Base-by-base conservation (phyloP, 1,284 basidiomycete genomes). In the Apiotrichum veenhuisii region DNA sequence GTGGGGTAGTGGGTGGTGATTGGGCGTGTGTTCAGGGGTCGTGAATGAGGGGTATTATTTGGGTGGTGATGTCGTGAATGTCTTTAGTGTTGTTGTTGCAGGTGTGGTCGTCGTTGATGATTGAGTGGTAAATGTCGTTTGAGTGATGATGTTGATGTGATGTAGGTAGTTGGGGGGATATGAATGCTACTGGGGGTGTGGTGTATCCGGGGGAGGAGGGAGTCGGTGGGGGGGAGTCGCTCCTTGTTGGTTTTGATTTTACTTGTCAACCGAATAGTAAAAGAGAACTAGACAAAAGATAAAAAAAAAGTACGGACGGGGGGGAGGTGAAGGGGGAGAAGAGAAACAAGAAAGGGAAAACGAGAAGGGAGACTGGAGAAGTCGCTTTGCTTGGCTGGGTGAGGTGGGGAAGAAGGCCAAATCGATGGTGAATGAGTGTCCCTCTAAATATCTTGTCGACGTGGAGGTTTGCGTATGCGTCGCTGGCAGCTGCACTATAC, bases 11-110 rank as follows among this genome's bases (percentile, higher is more conserved):
- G 22, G 18, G 23, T 12, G 20, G 50, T 36, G 20, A 18, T 33
- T 11, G 27, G 40, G 38, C 30, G 27, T 36, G 20, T 33, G n/a
- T 33, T 12, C 25, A 26, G 11, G 44, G 44, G 25, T 42, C 41
- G 48, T 25, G 18, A 23, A 41, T 15, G 18, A 30, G 38, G 23
- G 25, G 41, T 52, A 43, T 51, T 42, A 51, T 43, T 51, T 49
- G 27, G 30, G 5, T 30, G 30, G 30, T 30, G 30, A 30, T 30
- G 30, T 30, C 30, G 30, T 30, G 7, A 30, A 30, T n/a, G 33
- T 48, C 17, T 34, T 3, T 9, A 22, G 33, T 36, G 36, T 30
- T 23, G 23, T 11, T 50, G 52, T 44, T n/a, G n/a, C n/a, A n/a
- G n/a, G n/a, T n/a, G n/a, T n/a, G 12, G 22, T 33, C 41, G 30